A percentile compares a stretch with the other conserved stretches of the same genome.
Conservation (phyloP, 2,329 filamentous ascomycete genomes). For the Rasamsonia emersonii region DNA sequence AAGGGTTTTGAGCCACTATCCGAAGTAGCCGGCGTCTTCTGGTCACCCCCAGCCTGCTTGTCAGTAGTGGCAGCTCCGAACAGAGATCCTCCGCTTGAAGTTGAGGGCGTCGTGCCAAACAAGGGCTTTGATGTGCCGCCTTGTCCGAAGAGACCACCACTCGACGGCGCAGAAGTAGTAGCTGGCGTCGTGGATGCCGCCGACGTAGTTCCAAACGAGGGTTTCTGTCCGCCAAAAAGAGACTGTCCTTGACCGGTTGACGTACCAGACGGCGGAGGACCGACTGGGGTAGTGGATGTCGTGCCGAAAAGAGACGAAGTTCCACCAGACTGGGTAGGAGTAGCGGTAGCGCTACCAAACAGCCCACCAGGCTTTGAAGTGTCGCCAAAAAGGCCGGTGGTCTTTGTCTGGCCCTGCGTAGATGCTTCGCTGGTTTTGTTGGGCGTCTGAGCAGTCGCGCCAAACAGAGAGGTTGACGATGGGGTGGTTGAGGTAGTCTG, state of each 20-base stretch:
- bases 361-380: slow-evolving; percentile 17
- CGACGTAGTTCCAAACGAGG: slow-evolving; percentile 23
- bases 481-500: slow-evolving; percentile 16
- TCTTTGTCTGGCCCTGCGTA: slow-evolving; percentile 22
- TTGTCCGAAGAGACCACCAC: slow-evolving; percentile 20
- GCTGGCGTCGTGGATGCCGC: slow-evolving; percentile 10
- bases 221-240: slow-evolving; percentile 20
- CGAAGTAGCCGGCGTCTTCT: slow-evolving; percentile 16
- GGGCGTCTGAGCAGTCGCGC: slow-evolving; percentile 25
- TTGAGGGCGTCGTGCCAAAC: slow-evolving; percentile 18
- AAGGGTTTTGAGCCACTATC: slow-evolving; percentile 19
- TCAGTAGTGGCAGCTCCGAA: slow-evolving; percentile 23
- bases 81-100: slow-evolving; percentile 17
- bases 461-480: slow-evolving; percentile 20
- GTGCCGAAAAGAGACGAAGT: slow-evolving; percentile 26
- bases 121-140: slow-evolving; percentile 19
- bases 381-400: slow-evolving; percentile 26
- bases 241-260: slow-evolving; percentile 21
- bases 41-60: slow-evolving; percentile 22
- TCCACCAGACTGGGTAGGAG: slow-evolving; percentile 28
- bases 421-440: slow-evolving; percentile 28
- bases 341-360: slow-evolving; percentile 29
- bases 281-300: slow-evolving; percentile 43
- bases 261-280: slow-evolving; percentile 34
- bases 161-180: slow-evolving; percentile 20